phyloP scores from a whole-genome alignment of 768 basidiomycete species.

The Lentinula aciculospora region DNA sequence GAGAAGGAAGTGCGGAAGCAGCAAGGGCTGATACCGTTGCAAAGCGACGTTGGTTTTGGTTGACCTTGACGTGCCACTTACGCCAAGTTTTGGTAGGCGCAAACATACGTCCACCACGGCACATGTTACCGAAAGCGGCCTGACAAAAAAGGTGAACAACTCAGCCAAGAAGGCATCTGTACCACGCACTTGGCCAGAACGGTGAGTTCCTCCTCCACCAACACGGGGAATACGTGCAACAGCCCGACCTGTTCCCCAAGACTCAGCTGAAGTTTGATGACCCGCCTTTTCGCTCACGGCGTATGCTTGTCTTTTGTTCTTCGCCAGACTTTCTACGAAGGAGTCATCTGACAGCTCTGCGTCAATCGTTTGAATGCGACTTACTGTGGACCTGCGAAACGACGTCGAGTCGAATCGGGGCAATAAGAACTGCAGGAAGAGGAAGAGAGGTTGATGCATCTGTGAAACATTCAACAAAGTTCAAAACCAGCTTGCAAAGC shows the following conservation, averaged over 20 bases:
- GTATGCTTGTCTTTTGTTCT: slow-evolving; percentile 97
- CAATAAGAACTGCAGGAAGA: slow-evolving; percentile 93
- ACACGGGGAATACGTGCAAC: slow-evolving; percentile 99
- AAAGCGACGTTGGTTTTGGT: slow-evolving; percentile 98
- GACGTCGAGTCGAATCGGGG: slow-evolving; percentile 97
- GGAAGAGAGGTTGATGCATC: slow-evolving; percentile 87
- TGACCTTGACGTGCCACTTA: slow-evolving; percentile 99
- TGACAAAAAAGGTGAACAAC: slow-evolving; percentile 22
- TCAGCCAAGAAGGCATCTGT: neutral
- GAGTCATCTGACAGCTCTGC: neutral
- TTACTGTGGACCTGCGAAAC: slow-evolving; percentile 98
- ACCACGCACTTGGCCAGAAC: slow-evolving; percentile 82
- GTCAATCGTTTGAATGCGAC: slow-evolving; percentile 26
- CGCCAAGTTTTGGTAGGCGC: slow-evolving; percentile 99
- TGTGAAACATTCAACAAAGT: slow-evolving; percentile 18
- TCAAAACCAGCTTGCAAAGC: neutral
- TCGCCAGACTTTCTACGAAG: slow-evolving; percentile 84
- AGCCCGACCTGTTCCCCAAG: slow-evolving; percentile 99
- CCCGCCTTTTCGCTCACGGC: slow-evolving; percentile 97
- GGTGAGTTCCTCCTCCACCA: slow-evolving; percentile 96
- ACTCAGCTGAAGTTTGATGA: slow-evolving; percentile 98
- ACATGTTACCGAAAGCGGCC: slow-evolving; percentile 99
- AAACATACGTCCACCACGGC: slow-evolving; percentile 99
- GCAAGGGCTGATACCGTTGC: slow-evolving; percentile 97
- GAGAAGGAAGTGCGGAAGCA: slow-evolving; percentile 94